phyloP scores from a whole-genome alignment of 768 basidiomycete genomes.

The Amanita pseudoporphyria region DNA sequence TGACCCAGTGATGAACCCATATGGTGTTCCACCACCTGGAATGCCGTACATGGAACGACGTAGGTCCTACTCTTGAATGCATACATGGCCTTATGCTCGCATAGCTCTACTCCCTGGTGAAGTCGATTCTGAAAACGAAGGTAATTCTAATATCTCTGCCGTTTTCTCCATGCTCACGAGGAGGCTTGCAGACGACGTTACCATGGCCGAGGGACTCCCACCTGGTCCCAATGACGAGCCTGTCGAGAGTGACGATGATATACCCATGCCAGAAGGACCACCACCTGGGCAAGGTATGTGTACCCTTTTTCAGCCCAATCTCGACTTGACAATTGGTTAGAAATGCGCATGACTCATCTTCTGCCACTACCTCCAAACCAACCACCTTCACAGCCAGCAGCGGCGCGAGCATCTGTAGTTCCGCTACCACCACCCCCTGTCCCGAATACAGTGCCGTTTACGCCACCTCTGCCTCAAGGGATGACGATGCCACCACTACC shows the following conservation, averaged over 20 bases:
- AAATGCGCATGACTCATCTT: conserved; percentile 12
- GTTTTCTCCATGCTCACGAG: conserved; percentile 1
- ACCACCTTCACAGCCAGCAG: neutral
- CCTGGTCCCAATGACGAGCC: conserved; percentile 33
- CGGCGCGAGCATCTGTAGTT: neutral
- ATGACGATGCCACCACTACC: conserved; percentile 6
- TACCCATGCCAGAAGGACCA: conserved; percentile 81
- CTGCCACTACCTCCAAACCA: conserved; percentile 21
- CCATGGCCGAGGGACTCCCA: conserved; percentile 57
- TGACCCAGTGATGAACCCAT: conserved; percentile 89
- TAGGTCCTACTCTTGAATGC: conserved; percentile 29
- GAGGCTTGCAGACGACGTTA: conserved; percentile 37
- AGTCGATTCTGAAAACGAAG: conserved; percentile 43
- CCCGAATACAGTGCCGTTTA: neutral
- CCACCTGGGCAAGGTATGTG: conserved; percentile 34
- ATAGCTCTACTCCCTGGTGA: conserved; percentile 58
- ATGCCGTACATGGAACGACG: conserved; percentile 92
- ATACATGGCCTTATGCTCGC: neutral
- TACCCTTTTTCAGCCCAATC: neutral
- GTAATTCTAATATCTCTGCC: conserved; percentile 12
- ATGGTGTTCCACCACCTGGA: conserved; percentile 88
- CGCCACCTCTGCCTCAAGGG: conserved; percentile 12
- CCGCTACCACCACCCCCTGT: conserved; percentile 10
- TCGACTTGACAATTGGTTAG: neutral
- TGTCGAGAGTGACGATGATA: conserved; percentile 69